phyloP scores from a whole-genome alignment of 2,329 filamentous ascomycete species.

The Pseudogymnoascus sp. region DNA sequence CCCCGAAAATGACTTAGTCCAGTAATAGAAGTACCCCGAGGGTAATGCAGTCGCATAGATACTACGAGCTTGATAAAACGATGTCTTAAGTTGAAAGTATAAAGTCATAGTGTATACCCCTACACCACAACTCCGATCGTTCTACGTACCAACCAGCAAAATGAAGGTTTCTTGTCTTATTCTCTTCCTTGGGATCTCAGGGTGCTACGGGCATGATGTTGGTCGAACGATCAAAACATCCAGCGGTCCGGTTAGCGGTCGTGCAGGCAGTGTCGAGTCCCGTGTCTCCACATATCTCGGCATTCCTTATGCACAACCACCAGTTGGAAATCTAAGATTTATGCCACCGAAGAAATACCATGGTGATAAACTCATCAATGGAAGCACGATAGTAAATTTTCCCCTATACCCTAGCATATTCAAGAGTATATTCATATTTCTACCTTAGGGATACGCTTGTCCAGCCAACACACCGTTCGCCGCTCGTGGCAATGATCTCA shows the following conservation, averaged over 20 bases:
- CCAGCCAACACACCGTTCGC: conserved; percentile 5
- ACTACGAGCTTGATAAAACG: not conserved
- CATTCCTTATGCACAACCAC: conserved; percentile 34
- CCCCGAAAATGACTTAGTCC: not conserved
- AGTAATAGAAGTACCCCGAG: too few species aligned
- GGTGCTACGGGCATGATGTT: conserved; percentile 9
- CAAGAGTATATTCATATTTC: not conserved
- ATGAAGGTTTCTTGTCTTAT: not conserved
- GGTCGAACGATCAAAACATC: conserved; percentile 23
- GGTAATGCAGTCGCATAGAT: not conserved
- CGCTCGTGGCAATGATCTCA: conserved; percentile 5
- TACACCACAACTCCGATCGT: not conserved
- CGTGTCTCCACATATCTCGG: conserved; percentile 31
- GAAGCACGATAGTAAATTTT: conserved; percentile 20
- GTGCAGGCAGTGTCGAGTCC: conserved; percentile 17
- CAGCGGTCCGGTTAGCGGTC: conserved; percentile 24
- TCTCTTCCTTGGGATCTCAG: not conserved
- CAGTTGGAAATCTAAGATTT: conserved; percentile 34
- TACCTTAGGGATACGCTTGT: conserved; percentile 8
- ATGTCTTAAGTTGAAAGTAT: not conserved
- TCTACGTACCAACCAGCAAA: not conserved
- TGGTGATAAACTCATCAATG: conserved; percentile 18
- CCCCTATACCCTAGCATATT: conserved; percentile 20
- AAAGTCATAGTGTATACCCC: not conserved
- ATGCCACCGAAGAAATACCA: conserved; percentile 25